phyloP scores from a whole-genome alignment of 2,329 filamentous ascomycete species.

The Neofusicoccum ribis region DNA sequence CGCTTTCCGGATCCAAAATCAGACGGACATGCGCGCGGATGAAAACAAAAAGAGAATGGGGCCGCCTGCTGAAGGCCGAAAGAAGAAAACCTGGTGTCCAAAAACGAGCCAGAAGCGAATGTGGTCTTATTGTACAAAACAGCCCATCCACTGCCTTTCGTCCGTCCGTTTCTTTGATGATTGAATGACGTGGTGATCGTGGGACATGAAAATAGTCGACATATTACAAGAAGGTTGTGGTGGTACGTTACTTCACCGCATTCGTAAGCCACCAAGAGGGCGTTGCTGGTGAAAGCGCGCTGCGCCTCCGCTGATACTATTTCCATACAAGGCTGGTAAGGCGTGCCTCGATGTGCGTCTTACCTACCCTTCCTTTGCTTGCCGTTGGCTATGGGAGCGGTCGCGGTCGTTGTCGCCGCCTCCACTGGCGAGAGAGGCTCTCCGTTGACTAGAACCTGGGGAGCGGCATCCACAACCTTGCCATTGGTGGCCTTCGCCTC shows the following conservation, averaged over 20 bases:
- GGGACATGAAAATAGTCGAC: constrained; percentile 1
- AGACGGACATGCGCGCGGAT: background rate
- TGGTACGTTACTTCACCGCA: background rate
- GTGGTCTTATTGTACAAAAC: constrained; percentile 6
- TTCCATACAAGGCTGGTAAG: background rate
- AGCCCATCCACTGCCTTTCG: background rate
- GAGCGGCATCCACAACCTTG: constrained; percentile 20
- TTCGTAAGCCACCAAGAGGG: background rate
- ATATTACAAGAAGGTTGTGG: background rate
- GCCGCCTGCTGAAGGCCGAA: background rate
- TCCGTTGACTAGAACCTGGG: constrained; percentile 32
- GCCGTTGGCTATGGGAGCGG: background rate
- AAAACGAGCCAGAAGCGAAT: constrained; percentile 2
- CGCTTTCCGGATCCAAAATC: background rate
- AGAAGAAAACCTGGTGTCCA: background rate
- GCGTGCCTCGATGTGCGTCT: background rate
- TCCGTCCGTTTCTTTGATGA: background rate
- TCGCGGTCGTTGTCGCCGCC: constrained; percentile 7
- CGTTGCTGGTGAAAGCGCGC: background rate
- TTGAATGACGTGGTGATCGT: background rate
- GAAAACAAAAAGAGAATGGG: background rate
- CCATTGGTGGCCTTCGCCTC: constrained; percentile 8
- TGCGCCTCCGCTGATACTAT: background rate
- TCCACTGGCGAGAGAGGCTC: constrained; percentile 24
- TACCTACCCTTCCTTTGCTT: constrained; percentile 15